phyloP scores from a whole-genome alignment of 768 basidiomycete genomes.

The Trametes gibbosa region DNA sequence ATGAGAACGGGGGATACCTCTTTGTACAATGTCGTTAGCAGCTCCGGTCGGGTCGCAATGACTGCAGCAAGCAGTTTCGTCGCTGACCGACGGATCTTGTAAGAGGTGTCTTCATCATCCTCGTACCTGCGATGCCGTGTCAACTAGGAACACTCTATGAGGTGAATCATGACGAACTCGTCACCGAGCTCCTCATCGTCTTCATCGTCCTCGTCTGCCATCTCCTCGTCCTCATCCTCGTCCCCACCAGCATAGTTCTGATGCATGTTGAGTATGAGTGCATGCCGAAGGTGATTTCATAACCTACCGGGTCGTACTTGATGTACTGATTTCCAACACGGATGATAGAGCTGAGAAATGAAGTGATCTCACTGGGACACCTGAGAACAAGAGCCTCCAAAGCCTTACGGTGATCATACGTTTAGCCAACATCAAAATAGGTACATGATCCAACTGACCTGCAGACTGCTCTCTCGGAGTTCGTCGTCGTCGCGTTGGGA shows the following conservation, averaged over 20 bases:
- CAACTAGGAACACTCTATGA: background rate
- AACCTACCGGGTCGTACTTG: conserved; percentile 88
- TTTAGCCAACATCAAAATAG: background rate
- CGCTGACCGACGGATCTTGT: conserved; percentile 93
- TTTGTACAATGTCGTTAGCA: conserved; percentile 75
- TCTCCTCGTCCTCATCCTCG: conserved; percentile 63
- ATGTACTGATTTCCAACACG: conserved; percentile 74
- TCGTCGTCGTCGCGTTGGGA: conserved; percentile 80
- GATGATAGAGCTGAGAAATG: conserved; percentile 66
- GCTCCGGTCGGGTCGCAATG: conserved; percentile 87
- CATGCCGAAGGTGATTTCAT: background rate
- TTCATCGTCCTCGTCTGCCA: conserved; percentile 67
- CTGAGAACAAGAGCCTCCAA: conserved; percentile 82
- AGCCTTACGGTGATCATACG: conserved; percentile 44
- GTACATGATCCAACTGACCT: conserved; percentile 41
- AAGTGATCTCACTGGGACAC: conserved; percentile 78
- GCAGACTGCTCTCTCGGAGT: conserved; percentile 73
- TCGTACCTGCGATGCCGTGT: conserved; percentile 61
- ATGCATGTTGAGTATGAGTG: background rate
- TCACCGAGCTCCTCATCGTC: conserved; percentile 71
- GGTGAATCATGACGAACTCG: conserved; percentile 44
- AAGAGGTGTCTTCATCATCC: conserved; percentile 97
- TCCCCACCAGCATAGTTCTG: conserved; percentile 75
- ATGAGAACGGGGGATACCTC: conserved; percentile 86
- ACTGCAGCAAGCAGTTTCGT: conserved; percentile 86